Evolutionary conservation across 495 filamentous ascomycete genomes (phyloP), one percentile per base, ranked within the genome.

Genomic region (Xylaria intraflava): DNA sequence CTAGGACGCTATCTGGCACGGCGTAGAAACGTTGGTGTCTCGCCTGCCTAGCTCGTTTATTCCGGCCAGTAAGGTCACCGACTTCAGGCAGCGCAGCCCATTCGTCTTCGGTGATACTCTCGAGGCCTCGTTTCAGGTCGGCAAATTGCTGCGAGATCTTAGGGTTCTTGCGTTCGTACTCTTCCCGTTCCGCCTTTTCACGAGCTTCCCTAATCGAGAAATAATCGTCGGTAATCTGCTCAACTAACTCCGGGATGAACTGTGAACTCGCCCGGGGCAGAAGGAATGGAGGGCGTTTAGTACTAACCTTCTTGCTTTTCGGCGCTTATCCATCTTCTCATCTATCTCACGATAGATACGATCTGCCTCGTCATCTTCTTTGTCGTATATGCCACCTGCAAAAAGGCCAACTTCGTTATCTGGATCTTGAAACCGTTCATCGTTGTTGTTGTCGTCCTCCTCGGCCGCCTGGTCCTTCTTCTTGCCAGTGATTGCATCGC

Each of bases 71-170:
- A 53, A 97, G 79, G 68, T 99, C 93, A 51, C 93, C 93, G 33
- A 95, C 90, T 59, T 99, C 93, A 7, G 93, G 93, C 26, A 99
- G 76, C 55, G 84, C 91, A 38, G 90, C 90, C 93, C 93, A 99
- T 56, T 96, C 91, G 47, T 97, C 92, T 71, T 96, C 93, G 50
- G 86, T 89, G 45, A 99, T 84, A 14, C 83, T 85, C 30, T 86
- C 87, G 22, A 99, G 78, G 1, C 87, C 89, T 62, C 94, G 78
- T 70, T 97, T 99, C 41, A 96, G 75, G 59, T 96, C 94, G 66
- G 90, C 90, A 65, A 99, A 99, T 66, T 97, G 93, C 61, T 96
- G 90, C 71, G 95, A 90, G 47, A 99, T 97, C 70, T 97, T 99
- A 4, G 93, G 93, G 66, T 97, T 97, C 65, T 96, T 88, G 40